phyloP scores from a whole-genome alignment of 2,329 filamentous ascomycete species.

The Harringtonia lauricola region DNA sequence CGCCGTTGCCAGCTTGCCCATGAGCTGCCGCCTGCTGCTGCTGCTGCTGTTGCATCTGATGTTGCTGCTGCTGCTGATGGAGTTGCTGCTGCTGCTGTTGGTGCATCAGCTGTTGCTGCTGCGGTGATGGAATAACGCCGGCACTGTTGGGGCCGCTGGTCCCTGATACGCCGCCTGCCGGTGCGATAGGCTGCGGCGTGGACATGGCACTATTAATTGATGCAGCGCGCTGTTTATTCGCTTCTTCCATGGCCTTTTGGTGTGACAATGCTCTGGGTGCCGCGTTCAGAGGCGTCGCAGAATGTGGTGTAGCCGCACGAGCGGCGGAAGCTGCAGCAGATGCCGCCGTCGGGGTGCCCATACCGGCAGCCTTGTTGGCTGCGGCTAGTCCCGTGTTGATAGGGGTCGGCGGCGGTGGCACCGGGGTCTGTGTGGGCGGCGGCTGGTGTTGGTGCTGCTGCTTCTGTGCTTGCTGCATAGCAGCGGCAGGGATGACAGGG shows the following conservation, averaged over 20 bases:
- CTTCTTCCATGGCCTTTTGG: slow-evolving; percentile 36
- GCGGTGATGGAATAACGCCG: slow-evolving; percentile 7
- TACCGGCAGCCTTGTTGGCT: slow-evolving; percentile 18
- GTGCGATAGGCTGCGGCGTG: slow-evolving; percentile 6
- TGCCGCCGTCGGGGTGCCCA: slow-evolving; percentile 23
- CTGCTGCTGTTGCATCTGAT: slow-evolving; percentile 41
- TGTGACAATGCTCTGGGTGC: slow-evolving; percentile 34
- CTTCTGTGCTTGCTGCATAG: slow-evolving; percentile 9
- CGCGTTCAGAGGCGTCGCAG: slow-evolving; percentile 26
- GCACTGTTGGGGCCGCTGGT: background rate
- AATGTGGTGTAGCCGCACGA: slow-evolving; percentile 27
- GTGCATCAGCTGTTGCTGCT: slow-evolving; percentile 12
- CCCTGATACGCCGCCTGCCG: background rate
- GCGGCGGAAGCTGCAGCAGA: slow-evolving; percentile 1
- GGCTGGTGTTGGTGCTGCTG: slow-evolving; percentile 14
- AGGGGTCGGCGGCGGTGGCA: slow-evolving; percentile 24
- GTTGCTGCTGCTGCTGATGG: slow-evolving; percentile 68
- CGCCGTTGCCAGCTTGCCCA: slow-evolving; percentile 6
- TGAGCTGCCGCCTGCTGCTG: slow-evolving; percentile 1
- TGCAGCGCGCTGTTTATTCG: slow-evolving; percentile 27
- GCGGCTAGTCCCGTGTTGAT: slow-evolving; percentile 36
- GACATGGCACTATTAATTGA: slow-evolving; percentile 8
- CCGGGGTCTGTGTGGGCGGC: slow-evolving; percentile 13
- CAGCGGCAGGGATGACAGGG: slow-evolving; percentile 11
- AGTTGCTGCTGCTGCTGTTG: slow-evolving; percentile 38